Evolutionary conservation across 2,329 filamentous ascomycete genomes (phyloP).

Genomic region (Endocalyx cinctus): DNA sequence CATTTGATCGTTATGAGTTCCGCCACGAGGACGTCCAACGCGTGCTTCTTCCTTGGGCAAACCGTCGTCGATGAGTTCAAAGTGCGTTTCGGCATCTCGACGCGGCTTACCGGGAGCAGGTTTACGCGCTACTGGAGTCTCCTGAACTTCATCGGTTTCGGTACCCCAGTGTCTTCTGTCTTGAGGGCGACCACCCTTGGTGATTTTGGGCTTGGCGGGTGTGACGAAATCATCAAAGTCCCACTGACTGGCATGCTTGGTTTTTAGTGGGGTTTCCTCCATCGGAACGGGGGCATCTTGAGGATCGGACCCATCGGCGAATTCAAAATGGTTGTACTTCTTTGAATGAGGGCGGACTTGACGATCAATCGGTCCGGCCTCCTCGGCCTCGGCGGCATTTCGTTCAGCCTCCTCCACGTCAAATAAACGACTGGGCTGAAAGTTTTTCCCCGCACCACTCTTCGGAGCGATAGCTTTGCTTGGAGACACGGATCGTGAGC

Average conservation of each 20-base stretch:
- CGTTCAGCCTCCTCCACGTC: constrained; percentile 49
- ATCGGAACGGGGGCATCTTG: constrained; percentile 42
- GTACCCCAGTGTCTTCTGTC: constrained; percentile 77
- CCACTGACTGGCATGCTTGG: constrained; percentile 73
- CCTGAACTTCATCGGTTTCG: constrained; percentile 56
- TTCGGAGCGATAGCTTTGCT: constrained; percentile 35
- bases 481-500: constrained; percentile 36
- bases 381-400: constrained; percentile 38
- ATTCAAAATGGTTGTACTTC: constrained; percentile 84
- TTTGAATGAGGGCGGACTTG: constrained; percentile 64
- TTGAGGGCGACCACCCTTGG: constrained; percentile 57
- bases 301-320: constrained; percentile 60
- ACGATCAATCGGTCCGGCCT: constrained; percentile 35
- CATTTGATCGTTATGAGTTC: constrained; percentile 62
- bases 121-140: constrained; percentile 55
- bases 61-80: constrained; percentile 75
- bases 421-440: constrained; percentile 59
- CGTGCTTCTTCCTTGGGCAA: constrained; percentile 49
- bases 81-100: constrained; percentile 76
- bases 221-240: constrained; percentile 84
- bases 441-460: constrained; percentile 56
- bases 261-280: constrained; percentile 39
- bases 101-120: constrained; percentile 63
- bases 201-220: constrained; percentile 64
- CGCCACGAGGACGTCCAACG: constrained; percentile 44